phyloP scores from a whole-genome alignment of 2,329 filamentous ascomycete species.

The Ascocoryne sarcoides region DNA sequence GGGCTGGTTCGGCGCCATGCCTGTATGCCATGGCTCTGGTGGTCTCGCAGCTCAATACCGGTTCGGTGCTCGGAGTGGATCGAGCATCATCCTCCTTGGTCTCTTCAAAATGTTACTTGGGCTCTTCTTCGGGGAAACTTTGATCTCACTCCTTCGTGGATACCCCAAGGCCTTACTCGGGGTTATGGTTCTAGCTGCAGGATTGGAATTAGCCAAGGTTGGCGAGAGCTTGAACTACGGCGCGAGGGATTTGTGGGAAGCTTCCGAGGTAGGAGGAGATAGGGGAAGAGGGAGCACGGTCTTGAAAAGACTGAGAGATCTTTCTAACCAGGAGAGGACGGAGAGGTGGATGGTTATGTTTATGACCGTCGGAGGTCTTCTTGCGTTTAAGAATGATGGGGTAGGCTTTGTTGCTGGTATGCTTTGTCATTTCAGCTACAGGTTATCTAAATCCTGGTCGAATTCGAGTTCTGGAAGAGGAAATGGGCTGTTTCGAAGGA shows the following conservation, averaged over 20 bases:
- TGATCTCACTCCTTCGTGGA: slow-evolving; percentile 59
- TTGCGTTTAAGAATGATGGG: slow-evolving; percentile 85
- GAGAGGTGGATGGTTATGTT: slow-evolving; percentile 86
- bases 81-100: slow-evolving; percentile 74
- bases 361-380: slow-evolving; percentile 69
- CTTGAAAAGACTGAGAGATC: slow-evolving; percentile 37
- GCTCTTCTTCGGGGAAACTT: slow-evolving; percentile 61
- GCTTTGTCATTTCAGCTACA: slow-evolving; percentile 65
- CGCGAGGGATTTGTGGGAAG: slow-evolving; percentile 50
- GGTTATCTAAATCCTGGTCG: slow-evolving; percentile 13
- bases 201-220: slow-evolving; percentile 77
- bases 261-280: slow-evolving; percentile 31
- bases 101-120: slow-evolving; percentile 67
- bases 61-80: slow-evolving; percentile 83
- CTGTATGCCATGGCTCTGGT: slow-evolving; percentile 86
- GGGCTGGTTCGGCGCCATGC: slow-evolving; percentile 93
- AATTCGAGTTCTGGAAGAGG: too few relatives aligned
- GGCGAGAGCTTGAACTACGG: slow-evolving; percentile 76
- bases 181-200: slow-evolving; percentile 83
- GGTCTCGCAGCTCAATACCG: slow-evolving; percentile 85
- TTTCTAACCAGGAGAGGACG: slow-evolving; percentile 59
- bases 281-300: not conserved
- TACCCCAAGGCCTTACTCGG: slow-evolving; percentile 76
- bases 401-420: slow-evolving; percentile 79
- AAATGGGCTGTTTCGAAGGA: too few relatives aligned